Base-by-base conservation (phyloP, 225 moss, liverwort and hornwort species). In the Takakia lepidozioides region DNA sequence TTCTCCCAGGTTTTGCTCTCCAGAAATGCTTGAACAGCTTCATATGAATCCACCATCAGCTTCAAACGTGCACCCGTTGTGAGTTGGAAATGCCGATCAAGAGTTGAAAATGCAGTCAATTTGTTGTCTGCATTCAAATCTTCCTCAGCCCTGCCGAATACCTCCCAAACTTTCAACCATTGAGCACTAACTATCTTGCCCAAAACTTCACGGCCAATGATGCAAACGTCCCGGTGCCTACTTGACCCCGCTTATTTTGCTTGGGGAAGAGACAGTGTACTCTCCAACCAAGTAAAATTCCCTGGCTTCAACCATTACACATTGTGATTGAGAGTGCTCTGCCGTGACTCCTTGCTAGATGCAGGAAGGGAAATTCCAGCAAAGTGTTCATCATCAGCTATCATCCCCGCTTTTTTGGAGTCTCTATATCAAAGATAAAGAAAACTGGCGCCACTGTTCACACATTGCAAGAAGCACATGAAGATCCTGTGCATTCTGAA, bases 351-450 rank as follows among this genome's bases (percentile, higher is more conserved):
- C n/a, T n/a, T n/a, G 70, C 70, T 14, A 80, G 5, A 43, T 57
- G 54, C 4, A 20, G 43, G 29, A 61, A 53, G 1, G 73, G 61
- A 57, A 34, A 50, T 29, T 65, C 49, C 15, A 80, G 46, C 11
- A 67, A 36, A 8, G 23, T 17, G n/a, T 50, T 80, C 70, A 43
- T 80, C 80, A n/a, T 67, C 70, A 29, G 35, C 63, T n/a, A 53
- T 63, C n/a, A 4, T 50, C 67, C 55, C 74, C 44, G 0, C 63
- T 53, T 30, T 49, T 70, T 16, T 37, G 52, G 7, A 57, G 59
- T 40, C 74, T 54, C 8, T 58, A 29, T 26, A 80, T 61, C n/a
- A 58, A 14, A 2, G 27, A 44, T 4, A 67, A 29, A 27, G 67
- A 36, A 10, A 29, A 30, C 20, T 49, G 24, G 44, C 67, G 64